These are phyloP conservation scores for Gracilaria domingensis DNA, from an alignment of 23 red algal genomes.

Conservation along the genomic window DNA sequence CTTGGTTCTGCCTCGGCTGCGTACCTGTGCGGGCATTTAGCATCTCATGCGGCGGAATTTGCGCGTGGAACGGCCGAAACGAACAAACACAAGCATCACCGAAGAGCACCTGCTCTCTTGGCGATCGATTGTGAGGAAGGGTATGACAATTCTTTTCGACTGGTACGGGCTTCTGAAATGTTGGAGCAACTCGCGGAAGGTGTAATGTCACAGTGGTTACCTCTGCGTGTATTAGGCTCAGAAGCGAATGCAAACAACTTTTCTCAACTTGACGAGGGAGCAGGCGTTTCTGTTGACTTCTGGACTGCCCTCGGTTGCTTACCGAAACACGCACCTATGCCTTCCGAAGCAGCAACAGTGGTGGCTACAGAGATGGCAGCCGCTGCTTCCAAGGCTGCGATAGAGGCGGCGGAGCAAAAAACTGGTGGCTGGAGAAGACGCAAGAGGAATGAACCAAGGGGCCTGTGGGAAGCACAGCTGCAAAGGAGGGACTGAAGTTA, in stretches of 20 bases:
- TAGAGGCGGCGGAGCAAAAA: slow-evolving; percentile 64
- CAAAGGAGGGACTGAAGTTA: slow-evolving; percentile 49
- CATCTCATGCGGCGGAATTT: slow-evolving; percentile 34
- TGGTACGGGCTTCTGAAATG: slow-evolving; percentile 65
- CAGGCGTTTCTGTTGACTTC: slow-evolving; percentile 62
- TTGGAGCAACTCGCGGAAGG: slow-evolving; percentile 78
- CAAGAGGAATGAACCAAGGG: slow-evolving; percentile 15
- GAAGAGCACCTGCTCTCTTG: no score
- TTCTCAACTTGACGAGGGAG: slow-evolving; percentile 34
- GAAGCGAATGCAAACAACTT: slow-evolving; percentile 1
- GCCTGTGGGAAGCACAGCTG: slow-evolving; percentile 16
- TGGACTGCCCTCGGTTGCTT: slow-evolving; percentile 72
- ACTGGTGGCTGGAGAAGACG: slow-evolving; percentile 16
- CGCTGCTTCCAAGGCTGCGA: slow-evolving; percentile 35
- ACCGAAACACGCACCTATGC: slow-evolving; percentile 73
- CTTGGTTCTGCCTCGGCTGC: slow-evolving; percentile 40
- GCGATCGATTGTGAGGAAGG: no score
- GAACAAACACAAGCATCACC: not conserved
- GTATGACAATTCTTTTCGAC: slow-evolving; percentile 3
- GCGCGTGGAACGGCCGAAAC: not conserved
- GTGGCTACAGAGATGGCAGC: slow-evolving; percentile 74
- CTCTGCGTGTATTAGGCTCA: slow-evolving; percentile 53
- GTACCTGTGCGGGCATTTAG: slow-evolving; percentile 41
- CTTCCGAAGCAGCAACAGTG: slow-evolving; percentile 81
- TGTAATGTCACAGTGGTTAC: slow-evolving; percentile 72